Evolutionary conservation across 2,329 filamentous ascomycete species (phyloP).

Genomic region (Malbranchea cinnamomea): DNA sequence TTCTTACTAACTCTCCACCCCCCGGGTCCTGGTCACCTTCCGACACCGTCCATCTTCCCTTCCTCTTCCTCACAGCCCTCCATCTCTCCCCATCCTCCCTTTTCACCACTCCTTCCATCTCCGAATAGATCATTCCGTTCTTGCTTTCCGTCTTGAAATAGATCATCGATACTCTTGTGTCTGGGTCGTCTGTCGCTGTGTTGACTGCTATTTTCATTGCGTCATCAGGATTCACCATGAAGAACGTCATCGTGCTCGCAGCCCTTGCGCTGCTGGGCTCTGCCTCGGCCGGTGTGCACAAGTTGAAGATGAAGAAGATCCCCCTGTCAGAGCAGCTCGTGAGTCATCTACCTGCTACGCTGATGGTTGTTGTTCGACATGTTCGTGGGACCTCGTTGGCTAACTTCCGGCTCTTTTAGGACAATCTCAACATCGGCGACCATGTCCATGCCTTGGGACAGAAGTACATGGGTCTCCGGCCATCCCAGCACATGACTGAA

Average conservation of each 20-base stretch:
- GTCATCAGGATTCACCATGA: slow-evolving; percentile 45
- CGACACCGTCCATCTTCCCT: not conserved
- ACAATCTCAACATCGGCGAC: slow-evolving; percentile 60
- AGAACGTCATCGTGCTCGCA: slow-evolving; percentile 65
- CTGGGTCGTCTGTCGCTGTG: slow-evolving; percentile 1
- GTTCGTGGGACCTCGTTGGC: not conserved
- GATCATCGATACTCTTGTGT: not conserved
- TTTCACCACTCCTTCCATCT: not conserved
- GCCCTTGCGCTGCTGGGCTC: slow-evolving; percentile 67
- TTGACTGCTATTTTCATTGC: too few species aligned
- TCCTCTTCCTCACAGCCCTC: slow-evolving; percentile 1
- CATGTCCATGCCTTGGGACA: slow-evolving; percentile 75
- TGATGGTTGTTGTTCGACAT: too few species aligned
- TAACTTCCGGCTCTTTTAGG: slow-evolving; percentile 31
- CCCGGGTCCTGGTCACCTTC: too few species aligned
- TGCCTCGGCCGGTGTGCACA: slow-evolving; percentile 76
- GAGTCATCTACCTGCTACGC: slow-evolving; percentile 24
- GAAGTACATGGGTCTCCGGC: slow-evolving; percentile 85
- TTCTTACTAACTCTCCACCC: too few species aligned
- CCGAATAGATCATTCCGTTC: not conserved
- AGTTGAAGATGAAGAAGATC: slow-evolving; percentile 96
- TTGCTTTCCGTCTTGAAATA: not conserved
- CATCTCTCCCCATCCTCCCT: not conserved
- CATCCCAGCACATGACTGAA: slow-evolving; percentile 53
- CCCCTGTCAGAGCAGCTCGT: slow-evolving; percentile 85